Percentiles rank a stretch among this genome's conserved stretches.
Conservation (phyloP, 2,329 filamentous ascomycete species). For the Aureobasidium subglaciale region DNA sequence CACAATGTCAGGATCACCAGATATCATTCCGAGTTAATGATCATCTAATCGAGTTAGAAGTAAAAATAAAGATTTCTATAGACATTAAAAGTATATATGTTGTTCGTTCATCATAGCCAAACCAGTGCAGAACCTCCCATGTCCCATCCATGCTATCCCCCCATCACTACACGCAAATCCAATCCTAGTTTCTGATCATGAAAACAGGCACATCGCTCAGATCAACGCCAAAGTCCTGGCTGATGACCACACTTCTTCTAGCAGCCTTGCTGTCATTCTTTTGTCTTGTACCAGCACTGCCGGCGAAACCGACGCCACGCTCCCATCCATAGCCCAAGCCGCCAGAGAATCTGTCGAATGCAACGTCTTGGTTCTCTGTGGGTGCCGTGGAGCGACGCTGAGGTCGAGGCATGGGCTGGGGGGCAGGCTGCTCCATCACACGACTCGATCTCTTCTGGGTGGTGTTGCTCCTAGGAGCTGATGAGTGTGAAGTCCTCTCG, state of each 20-base stretch:
- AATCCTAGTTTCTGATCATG: constrained; percentile 20
- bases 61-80: not conserved
- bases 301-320: constrained; percentile 27
- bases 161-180: not conserved
- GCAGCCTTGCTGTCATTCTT: constrained; percentile 21
- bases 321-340: constrained; percentile 32
- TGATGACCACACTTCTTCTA: constrained; percentile 29
- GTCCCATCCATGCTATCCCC: not conserved
- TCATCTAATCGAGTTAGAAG: no score
- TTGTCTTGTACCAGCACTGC: constrained; percentile 31
- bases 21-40: no score
- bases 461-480: not conserved
- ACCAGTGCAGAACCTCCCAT: not conserved
- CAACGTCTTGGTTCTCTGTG: constrained; percentile 12
- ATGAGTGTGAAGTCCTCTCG: not conserved
- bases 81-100: not conserved
- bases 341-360: constrained; percentile 30
- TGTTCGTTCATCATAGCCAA: not conserved
- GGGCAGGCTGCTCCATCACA: not conserved
- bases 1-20: no score
- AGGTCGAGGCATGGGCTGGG: not conserved
- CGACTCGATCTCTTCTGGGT: constrained; percentile 16
- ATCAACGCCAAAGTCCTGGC: constrained; percentile 31
- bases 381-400: not conserved
- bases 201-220: constrained; percentile 36